phyloP scores from a whole-genome alignment of 306 rosid species.

The Morella rubra region DNA sequence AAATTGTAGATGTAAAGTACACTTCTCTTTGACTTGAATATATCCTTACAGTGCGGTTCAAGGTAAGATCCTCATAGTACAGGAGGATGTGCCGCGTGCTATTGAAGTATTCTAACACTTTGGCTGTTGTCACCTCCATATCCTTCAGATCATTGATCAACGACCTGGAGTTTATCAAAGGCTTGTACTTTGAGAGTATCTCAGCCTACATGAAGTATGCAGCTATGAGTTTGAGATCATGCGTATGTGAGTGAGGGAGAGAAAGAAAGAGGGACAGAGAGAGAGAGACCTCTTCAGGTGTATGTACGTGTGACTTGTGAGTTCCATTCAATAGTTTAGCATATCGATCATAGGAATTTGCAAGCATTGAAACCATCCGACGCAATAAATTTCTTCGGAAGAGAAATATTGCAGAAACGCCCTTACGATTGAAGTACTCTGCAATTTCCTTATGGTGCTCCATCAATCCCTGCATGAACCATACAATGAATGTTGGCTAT shows the following conservation, averaged over 20 bases:
- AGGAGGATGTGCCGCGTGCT: conserved; percentile 74
- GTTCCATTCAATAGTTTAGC: conserved; percentile 94
- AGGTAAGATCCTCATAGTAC: conserved; percentile 81
- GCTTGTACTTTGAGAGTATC: conserved; percentile 77
- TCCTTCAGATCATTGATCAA: conserved; percentile 63
- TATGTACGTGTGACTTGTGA: conserved; percentile 92
- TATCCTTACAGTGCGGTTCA: conserved; percentile 62
- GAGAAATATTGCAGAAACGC: conserved; percentile 78
- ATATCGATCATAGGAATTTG: conserved; percentile 85
- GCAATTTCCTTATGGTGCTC: conserved; percentile 73
- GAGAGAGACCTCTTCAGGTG: conserved; percentile 67
- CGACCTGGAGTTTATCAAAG: conserved; percentile 32
- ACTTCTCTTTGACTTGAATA: neutral
- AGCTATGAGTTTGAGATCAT: conserved; percentile 24
- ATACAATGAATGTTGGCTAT: conserved; percentile 25
- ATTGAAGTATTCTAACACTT: conserved; percentile 66
- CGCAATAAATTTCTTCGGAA: conserved; percentile 77
- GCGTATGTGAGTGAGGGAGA: neutral
- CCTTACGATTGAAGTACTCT: conserved; percentile 71
- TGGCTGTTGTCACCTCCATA: conserved; percentile 57
- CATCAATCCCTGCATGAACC: conserved; percentile 69
- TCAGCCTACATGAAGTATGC: conserved; percentile 56
- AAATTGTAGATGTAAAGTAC: too few species aligned
- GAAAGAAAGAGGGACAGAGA: neutral
- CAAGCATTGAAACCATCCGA: conserved; percentile 76